Evolutionary conservation across 371 early-diverging fungal species (phyloP).

Genomic region (Mucor lusitanicus): DNA sequence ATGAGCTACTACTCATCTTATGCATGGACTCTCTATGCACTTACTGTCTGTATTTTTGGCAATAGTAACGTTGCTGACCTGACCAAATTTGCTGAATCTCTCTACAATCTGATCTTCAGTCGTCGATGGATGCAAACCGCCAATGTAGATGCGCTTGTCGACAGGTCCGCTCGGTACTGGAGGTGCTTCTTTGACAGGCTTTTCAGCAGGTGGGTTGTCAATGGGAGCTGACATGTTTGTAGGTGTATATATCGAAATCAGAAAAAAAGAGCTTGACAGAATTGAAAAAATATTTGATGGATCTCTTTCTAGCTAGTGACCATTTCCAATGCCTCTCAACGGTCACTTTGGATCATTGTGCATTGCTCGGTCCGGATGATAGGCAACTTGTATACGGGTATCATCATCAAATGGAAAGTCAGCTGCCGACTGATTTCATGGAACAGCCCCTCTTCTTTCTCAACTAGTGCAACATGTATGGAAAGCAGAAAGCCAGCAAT

Average conservation of each 20-base stretch:
- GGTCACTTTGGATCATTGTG: background rate
- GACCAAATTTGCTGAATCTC: slow-evolving; percentile 76
- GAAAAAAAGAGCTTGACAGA: background rate
- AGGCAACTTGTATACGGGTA: no score
- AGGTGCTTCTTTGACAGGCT: background rate
- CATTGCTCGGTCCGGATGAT: no score
- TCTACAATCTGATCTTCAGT: slow-evolving; percentile 58
- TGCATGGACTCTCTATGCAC: background rate
- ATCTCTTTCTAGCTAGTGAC: background rate
- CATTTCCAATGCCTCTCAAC: background rate
- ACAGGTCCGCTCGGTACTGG: slow-evolving; percentile 16
- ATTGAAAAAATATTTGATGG: background rate
- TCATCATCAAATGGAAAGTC: no score
- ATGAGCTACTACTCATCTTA: no score
- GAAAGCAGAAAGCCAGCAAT: background rate
- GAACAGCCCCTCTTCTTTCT: background rate
- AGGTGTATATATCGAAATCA: background rate
- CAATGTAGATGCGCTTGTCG: slow-evolving; percentile 73
- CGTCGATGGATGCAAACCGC: slow-evolving; percentile 68
- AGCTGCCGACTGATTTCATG: background rate
- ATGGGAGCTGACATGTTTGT: background rate
- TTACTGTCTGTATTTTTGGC: slow-evolving; percentile 47
- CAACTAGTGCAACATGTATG: background rate
- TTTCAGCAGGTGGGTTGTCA: background rate
- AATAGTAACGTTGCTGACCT: slow-evolving; percentile 51